phyloP scores from a whole-genome alignment of 306 rosid species.

The Malus asiatica region DNA sequence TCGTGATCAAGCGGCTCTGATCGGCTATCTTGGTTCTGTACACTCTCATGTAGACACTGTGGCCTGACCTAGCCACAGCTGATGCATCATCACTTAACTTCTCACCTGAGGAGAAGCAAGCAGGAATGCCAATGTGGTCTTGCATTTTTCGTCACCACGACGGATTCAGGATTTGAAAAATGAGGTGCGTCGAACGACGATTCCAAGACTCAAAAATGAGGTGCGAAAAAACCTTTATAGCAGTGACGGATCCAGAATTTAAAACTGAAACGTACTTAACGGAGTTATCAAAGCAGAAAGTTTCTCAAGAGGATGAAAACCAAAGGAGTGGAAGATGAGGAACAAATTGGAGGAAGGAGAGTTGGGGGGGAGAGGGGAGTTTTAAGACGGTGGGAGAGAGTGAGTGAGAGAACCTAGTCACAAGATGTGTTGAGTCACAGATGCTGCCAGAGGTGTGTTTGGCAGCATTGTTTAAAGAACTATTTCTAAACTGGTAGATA shows the following conservation, averaged over 20 bases:
- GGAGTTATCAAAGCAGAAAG: neutral
- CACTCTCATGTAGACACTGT: slow-evolving; percentile 57
- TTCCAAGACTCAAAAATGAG: neutral
- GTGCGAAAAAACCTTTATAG: neutral
- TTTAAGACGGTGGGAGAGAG: slow-evolving; percentile 3
- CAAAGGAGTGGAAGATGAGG: neutral
- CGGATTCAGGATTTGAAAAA: neutral
- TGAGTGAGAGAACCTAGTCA: slow-evolving; percentile 42
- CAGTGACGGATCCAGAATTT: neutral
- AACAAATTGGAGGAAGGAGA: slow-evolving; percentile 12
- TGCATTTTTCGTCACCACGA: slow-evolving; percentile 27
- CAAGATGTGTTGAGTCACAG: slow-evolving; percentile 35
- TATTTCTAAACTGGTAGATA: slow-evolving; percentile 48
- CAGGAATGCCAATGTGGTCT: slow-evolving; percentile 66
- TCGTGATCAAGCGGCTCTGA: slow-evolving; percentile 58
- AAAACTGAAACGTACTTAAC: neutral
- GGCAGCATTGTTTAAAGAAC: slow-evolving; percentile 13
- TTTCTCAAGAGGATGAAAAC: neutral
- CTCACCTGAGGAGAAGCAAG: slow-evolving; percentile 60
- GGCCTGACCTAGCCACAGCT: slow-evolving; percentile 67
- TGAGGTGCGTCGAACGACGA: neutral
- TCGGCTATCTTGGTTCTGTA: slow-evolving; percentile 67
- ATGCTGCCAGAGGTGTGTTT: slow-evolving; percentile 54
- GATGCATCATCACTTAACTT: slow-evolving; percentile 39
- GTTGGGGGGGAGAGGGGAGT: slow-evolving; percentile 25